phyloP scores from a whole-genome alignment of 495 filamentous ascomycete species.

The Astrothelium macrocarpum region DNA sequence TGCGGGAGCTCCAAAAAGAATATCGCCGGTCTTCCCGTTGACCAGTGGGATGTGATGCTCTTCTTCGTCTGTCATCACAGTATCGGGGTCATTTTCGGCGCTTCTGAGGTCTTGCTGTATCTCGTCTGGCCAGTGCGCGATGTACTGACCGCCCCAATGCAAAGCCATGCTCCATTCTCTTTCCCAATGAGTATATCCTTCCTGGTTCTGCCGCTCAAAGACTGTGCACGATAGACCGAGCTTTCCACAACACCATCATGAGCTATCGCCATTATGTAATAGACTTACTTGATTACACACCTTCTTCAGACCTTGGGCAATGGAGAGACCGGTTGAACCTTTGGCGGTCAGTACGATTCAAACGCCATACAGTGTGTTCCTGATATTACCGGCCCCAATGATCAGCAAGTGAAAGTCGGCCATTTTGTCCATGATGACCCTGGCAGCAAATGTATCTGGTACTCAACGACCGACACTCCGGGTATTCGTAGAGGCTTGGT shows the following conservation, averaged over 20 bases:
- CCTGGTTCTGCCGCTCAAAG: constrained; percentile 35
- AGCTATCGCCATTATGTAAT: constrained; percentile 5
- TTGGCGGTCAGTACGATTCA: not conserved
- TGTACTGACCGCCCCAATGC: constrained; percentile 35
- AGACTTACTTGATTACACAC: constrained; percentile 15
- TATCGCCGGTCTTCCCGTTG: constrained; percentile 39
- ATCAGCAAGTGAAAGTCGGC: not conserved
- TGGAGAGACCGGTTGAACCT: constrained; percentile 35
- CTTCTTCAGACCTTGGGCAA: constrained; percentile 41
- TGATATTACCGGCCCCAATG: constrained; percentile 1
- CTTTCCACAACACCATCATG: constrained; percentile 21
- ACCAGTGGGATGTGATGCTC: constrained; percentile 30
- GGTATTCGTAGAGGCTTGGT: not conserved
- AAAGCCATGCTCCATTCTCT: constrained; percentile 46
- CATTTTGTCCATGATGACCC: not conserved
- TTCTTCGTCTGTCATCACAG: constrained; percentile 25
- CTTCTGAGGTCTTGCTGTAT: constrained; percentile 27
- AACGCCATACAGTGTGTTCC: not conserved
- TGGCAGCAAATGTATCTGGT: not conserved
- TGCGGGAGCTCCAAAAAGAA: constrained; percentile 27
- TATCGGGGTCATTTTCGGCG: constrained; percentile 28
- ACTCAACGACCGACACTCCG: not conserved
- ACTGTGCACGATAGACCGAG: constrained; percentile 38
- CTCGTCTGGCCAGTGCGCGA: not conserved
- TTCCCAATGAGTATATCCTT: constrained; percentile 28